phyloP scores from a whole-genome alignment of 768 basidiomycete species.

The Panaeolus cyanescens region DNA sequence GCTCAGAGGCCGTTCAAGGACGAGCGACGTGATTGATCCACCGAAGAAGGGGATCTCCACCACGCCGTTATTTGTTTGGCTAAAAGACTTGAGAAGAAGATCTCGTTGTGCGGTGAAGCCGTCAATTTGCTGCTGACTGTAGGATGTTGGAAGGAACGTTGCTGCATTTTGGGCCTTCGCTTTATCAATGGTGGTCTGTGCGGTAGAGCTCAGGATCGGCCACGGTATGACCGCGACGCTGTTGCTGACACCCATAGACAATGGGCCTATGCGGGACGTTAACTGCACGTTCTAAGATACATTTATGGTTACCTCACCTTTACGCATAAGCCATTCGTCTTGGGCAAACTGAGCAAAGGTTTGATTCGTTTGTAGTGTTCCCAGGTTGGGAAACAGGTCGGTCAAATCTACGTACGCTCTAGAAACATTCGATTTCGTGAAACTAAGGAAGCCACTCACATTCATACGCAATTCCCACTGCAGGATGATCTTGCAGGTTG shows the following conservation, averaged over 20 bases:
- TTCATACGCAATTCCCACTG: background rate
- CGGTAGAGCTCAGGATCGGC: slow-evolving; percentile 1
- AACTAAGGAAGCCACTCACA: background rate
- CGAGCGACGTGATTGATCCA: background rate
- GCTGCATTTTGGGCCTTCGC: slow-evolving; percentile 6
- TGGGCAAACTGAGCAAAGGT: slow-evolving; percentile 7
- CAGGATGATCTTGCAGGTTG: slow-evolving; percentile 8
- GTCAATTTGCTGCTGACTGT: slow-evolving; percentile 4
- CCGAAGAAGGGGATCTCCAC: slow-evolving; percentile 11
- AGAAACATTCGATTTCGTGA: background rate
- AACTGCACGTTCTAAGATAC: background rate
- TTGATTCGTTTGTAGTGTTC: slow-evolving; percentile 3
- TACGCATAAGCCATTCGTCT: slow-evolving; percentile 7
- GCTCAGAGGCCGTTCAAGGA: slow-evolving; percentile 11
- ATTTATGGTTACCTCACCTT: slow-evolving; percentile 5
- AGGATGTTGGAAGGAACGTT: slow-evolving; percentile 9
- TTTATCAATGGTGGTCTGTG: slow-evolving; percentile 4
- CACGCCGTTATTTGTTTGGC: slow-evolving; percentile 9
- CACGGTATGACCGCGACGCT: slow-evolving; percentile 3
- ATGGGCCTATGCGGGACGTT: slow-evolving; percentile 1
- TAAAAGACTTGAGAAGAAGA: slow-evolving; percentile 5
- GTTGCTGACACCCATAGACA: slow-evolving; percentile 10
- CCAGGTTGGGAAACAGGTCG: slow-evolving; percentile 9
- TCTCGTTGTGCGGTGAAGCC: slow-evolving; percentile 9
- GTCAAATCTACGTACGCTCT: background rate